These are phyloP conservation scores for Globisporangium recalcitrans DNA, from an alignment of 352 stramenopile species.

Conservation along the genomic window DNA sequence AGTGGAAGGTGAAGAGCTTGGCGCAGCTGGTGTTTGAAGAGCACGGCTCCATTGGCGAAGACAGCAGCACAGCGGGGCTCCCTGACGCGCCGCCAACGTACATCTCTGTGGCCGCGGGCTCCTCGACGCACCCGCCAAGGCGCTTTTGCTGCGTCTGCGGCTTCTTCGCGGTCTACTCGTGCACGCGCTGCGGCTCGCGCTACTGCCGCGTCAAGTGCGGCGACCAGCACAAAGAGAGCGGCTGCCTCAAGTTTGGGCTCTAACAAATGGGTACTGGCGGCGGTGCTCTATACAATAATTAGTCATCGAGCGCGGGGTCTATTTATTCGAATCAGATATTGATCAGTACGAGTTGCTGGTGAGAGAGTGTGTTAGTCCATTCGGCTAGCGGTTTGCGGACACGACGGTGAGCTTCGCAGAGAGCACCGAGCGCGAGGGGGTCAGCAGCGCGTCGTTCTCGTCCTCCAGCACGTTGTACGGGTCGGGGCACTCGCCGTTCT, in stretches of 20 bases:
- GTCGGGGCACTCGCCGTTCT: slow-evolving; percentile 72
- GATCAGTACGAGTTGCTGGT: background rate
- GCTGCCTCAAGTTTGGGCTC: slow-evolving; percentile 87
- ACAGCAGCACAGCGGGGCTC: background rate
- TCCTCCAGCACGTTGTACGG: slow-evolving; percentile 56
- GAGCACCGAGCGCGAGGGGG: slow-evolving; percentile 19
- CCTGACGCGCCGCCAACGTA: slow-evolving; percentile 50
- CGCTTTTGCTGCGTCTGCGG: slow-evolving; percentile 87
- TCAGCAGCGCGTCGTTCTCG: slow-evolving; percentile 43
- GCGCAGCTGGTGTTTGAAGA: slow-evolving; percentile 86
- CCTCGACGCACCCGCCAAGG: slow-evolving; percentile 54
- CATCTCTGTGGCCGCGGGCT: slow-evolving; percentile 54
- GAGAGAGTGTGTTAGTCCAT: background rate
- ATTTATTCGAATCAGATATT: background rate
- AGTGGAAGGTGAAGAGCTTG: slow-evolving; percentile 87
- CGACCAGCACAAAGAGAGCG: slow-evolving; percentile 86
- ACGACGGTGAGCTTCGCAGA: background rate
- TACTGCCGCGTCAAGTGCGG: slow-evolving; percentile 82
- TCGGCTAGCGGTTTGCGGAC: background rate
- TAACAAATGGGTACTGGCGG: too few species aligned
- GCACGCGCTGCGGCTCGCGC: slow-evolving; percentile 65
- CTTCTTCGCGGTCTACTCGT: slow-evolving; percentile 76
- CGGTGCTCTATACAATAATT: too few species aligned
- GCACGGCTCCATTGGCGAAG: slow-evolving; percentile 22
- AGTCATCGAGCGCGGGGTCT: background rate